Percentiles rank a stretch among this genome's conserved stretches.
phyloP scores from a whole-genome alignment of 257 asterid genomes.

The Handroanthus guayacan region DNA sequence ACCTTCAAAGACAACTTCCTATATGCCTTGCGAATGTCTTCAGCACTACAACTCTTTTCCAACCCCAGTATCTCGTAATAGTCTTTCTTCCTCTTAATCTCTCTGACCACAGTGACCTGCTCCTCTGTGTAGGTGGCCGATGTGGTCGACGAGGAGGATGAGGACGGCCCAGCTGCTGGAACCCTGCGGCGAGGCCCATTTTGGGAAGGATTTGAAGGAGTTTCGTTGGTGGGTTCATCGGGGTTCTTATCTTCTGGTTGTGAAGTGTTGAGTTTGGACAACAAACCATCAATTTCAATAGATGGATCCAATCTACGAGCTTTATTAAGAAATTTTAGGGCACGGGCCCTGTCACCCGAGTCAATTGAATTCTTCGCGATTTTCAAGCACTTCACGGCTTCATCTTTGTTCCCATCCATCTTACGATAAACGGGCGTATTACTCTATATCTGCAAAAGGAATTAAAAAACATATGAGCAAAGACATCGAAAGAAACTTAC shows the following conservation, averaged over 20 bases:
- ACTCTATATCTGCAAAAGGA: constrained; percentile 3
- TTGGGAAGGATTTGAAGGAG: constrained; percentile 42
- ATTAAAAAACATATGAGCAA: not conserved
- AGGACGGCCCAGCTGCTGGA: constrained; percentile 48
- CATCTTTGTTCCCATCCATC: constrained; percentile 99
- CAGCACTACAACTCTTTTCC: constrained; percentile 71
- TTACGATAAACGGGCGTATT: constrained; percentile 4
- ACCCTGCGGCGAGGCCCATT: constrained; percentile 71
- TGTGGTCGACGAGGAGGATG: constrained; percentile 47
- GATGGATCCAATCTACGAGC: constrained; percentile 88
- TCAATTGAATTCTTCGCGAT: constrained; percentile 72
- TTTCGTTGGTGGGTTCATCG: constrained; percentile 38
- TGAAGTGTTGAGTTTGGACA: constrained; percentile 54
- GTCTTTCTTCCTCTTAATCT: constrained; percentile 81
- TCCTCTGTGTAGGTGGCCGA: constrained; percentile 69
- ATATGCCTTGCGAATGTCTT: constrained; percentile 84
- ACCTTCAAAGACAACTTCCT: constrained; percentile 89
- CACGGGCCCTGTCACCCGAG: constrained; percentile 81
- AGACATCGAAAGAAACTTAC: not conserved
- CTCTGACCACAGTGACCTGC: constrained; percentile 66
- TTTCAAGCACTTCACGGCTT: constrained; percentile 84
- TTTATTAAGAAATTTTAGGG: constrained; percentile 73
- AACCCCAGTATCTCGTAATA: constrained; percentile 88
- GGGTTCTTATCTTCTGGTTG: constrained; percentile 49
- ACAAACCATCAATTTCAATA: constrained; percentile 56